phyloP scores from a whole-genome alignment of 495 filamentous ascomycete species.

The Aspergillus taichungensis region DNA sequence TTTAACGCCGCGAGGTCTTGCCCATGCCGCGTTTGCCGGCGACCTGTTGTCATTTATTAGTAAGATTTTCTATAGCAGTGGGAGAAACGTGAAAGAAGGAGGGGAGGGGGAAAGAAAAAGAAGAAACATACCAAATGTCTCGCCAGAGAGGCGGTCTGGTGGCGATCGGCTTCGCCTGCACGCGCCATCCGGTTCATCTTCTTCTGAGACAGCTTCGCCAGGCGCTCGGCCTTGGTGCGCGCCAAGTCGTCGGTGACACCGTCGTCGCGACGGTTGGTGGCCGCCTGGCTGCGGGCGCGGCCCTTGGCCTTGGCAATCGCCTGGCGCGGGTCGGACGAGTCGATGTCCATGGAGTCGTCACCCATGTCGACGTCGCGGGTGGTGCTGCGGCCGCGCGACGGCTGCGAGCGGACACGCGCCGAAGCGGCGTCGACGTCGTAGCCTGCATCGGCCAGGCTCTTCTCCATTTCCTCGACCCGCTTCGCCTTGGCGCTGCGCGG shows the following conservation, averaged over 20 bases:
- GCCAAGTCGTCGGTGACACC: conserved; percentile 46
- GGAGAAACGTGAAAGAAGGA: conserved; percentile 34
- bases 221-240: conserved; percentile 71
- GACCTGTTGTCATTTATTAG: too few species aligned
- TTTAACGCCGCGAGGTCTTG: conserved; percentile 50
- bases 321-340: conserved; percentile 45
- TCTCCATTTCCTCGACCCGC: conserved; percentile 76
- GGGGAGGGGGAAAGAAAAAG: conserved; percentile 7
- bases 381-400: conserved; percentile 51
- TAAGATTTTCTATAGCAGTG: too few species aligned
- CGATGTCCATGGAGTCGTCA: conserved; percentile 81
- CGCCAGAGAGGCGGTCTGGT: conserved; percentile 67
- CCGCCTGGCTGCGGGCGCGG: conserved; percentile 64
- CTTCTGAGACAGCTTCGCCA: conserved; percentile 84
- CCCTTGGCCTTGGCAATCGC: conserved; percentile 67
- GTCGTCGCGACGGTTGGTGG: conserved; percentile 73
- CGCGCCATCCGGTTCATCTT: conserved; percentile 98
- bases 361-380: conserved; percentile 48
- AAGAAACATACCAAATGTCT: conserved; percentile 83
- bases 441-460: conserved; percentile 72
- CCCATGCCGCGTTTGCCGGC: conserved; percentile 49
- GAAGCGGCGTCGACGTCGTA: conserved; percentile 69
- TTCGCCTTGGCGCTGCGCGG: conserved; percentile 66
- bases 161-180: conserved; percentile 92
- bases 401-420: conserved; percentile 59